These are phyloP conservation scores for Plasmodium gonderi DNA, from an alignment of 169 alveolate species.

Conservation along the genomic window DNA sequence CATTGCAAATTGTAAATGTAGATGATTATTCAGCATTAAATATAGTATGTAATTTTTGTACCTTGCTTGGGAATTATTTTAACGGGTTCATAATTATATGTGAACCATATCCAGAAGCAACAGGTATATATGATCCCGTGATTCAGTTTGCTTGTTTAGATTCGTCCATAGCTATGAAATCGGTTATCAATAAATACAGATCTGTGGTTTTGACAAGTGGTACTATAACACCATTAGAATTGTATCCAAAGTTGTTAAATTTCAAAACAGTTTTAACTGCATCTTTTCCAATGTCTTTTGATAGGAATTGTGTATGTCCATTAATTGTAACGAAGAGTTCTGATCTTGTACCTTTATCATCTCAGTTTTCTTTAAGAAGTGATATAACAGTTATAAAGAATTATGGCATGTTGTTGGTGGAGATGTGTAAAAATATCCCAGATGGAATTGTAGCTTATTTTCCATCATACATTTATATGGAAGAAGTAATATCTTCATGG, in stretches of 20 bases:
- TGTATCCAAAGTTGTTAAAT: constrained; percentile 94
- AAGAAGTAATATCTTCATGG: constrained; percentile 93
- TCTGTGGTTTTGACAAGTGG: constrained; percentile 97
- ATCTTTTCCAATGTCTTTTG: constrained; percentile 94
- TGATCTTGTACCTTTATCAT: constrained; percentile 90
- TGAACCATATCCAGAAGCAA: constrained; percentile 97
- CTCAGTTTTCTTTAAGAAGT: constrained; percentile 93
- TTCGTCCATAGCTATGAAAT: constrained; percentile 96
- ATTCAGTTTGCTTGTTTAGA: constrained; percentile 96
- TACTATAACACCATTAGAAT: constrained; percentile 97
- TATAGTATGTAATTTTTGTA: constrained; percentile 93
- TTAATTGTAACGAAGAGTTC: constrained; percentile 96
- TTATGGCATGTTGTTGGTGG: constrained; percentile 93
- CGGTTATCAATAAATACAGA: constrained; percentile 91
- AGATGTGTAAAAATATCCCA: constrained; percentile 92
- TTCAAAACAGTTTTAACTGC: constrained; percentile 94
- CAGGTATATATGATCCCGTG: constrained; percentile 94
- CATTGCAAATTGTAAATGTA: constrained; percentile 86
- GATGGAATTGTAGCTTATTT: constrained; percentile 98
- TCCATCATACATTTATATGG: constrained; percentile 95
- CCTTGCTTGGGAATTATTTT: constrained; percentile 93
- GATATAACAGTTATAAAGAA: constrained; percentile 92
- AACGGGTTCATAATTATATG: constrained; percentile 96
- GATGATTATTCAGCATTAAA: constrained; percentile 88
- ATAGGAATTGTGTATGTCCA: constrained; percentile 95